These are phyloP conservation scores for Crithidia brevicula DNA, from an alignment of 208 protist genomes.

Conservation along the genomic window DNA sequence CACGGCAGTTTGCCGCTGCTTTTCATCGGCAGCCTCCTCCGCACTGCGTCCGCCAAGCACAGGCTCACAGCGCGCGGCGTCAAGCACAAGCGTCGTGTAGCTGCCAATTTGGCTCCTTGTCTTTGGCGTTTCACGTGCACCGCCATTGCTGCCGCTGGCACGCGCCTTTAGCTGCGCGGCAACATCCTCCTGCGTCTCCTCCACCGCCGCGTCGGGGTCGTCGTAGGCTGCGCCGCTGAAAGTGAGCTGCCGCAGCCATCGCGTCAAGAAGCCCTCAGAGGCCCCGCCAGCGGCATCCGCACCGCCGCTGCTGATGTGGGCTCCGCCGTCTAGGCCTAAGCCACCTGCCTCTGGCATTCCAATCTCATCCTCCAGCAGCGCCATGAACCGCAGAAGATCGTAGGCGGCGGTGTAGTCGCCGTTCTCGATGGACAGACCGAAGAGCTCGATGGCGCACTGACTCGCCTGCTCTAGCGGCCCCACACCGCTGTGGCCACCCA, in stretches of 20 bases:
- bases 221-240: slow-evolving; percentile 20
- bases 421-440: slow-evolving; percentile 38
- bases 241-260: slow-evolving; percentile 37
- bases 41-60: slow-evolving; percentile 9
- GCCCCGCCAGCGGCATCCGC: not conserved
- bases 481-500: not conserved
- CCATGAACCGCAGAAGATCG: slow-evolving; percentile 74
- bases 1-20: slow-evolving; percentile 34
- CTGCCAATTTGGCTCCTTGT: slow-evolving; percentile 1
- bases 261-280: slow-evolving; percentile 24
- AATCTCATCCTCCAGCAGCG: slow-evolving; percentile 60
- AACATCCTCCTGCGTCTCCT: not conserved
- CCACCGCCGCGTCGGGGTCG: slow-evolving; percentile 12
- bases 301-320: not conserved
- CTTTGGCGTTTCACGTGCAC: not conserved
- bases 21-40: slow-evolving; percentile 27
- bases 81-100: slow-evolving; percentile 32
- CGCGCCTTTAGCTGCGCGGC: not conserved
- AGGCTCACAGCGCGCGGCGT: slow-evolving; percentile 10
- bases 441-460: slow-evolving; percentile 42
- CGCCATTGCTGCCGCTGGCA: not conserved
- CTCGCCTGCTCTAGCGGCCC: slow-evolving; percentile 37
- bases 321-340: not conserved
- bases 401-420: slow-evolving; percentile 54
- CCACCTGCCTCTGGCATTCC: slow-evolving; percentile 30